Base-by-base conservation (phyloP, 2,329 filamentous ascomycete genomes). In the Xylaria hypoxylon region DNA sequence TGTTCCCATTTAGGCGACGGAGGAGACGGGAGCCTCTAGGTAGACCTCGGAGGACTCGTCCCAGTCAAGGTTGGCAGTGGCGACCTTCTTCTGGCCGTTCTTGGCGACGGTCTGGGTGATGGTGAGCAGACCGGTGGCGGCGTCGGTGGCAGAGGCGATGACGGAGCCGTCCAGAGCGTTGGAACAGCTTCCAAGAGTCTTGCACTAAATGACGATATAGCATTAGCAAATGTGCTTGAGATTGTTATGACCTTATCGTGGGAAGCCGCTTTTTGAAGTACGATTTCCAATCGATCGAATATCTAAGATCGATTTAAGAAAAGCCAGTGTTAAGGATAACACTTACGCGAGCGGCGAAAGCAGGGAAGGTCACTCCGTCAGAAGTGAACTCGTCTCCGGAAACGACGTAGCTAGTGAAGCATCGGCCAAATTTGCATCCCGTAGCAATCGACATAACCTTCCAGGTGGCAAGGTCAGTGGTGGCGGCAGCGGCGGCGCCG, bases 291-390 rank as follows among this genome's bases (percentile, higher is more conserved):
- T 10, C 35, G 13, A 11, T 38, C 13, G 2, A 38, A 38, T 38
- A 15, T 5, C 3, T 15, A 38, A 11, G 35, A 13, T 15, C 13
- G 10, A 11, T 13, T 38, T 3, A 2, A 3, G 10, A 15, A 38
- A 38, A 24, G 13, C n/a, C 11, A 6, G 10, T 2, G 22, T 24
- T 1, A 47, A 24, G 19, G 24, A 55, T 55, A 26, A 11, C 3
- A 64, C 62, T 64, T 64, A 64, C 62, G 47, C 62, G 62, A 11
- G 62, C 62, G 7, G 62, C 62, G 48, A 64, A 64, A 15, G 62
- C 47, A 58, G 62, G 62, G 53, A 58, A 63, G n/a, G 61, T 63
- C 19, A 64, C 55, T n/a, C 62, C 62, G 19, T 59, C 38, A 22
- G 58, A 47, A 26, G 56, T 52, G 48, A 44, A 26, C 48, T 64